Conservation (phyloP, 192 early-diverging fungal genomes). For the Piromyces finnis region DNA sequence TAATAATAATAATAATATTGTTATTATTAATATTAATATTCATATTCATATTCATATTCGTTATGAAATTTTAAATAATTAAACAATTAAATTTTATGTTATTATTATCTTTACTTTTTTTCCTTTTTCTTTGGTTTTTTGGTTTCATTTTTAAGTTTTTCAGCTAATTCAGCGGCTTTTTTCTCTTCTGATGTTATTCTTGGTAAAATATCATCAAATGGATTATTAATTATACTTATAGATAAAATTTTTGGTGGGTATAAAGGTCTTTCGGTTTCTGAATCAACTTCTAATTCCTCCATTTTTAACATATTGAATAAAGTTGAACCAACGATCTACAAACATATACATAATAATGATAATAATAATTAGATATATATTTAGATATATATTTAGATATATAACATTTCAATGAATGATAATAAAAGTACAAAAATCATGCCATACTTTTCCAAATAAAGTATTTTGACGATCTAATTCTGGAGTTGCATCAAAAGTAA, state of each 20-base stretch:
- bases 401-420: too few species aligned
- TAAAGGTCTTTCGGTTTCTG: conserved; percentile 52
- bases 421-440: not conserved
- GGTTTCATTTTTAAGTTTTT: conserved; percentile 11
- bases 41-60: too few species aligned
- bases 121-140: conserved; percentile 36
- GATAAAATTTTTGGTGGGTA: conserved; percentile 48
- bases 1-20: not conserved
- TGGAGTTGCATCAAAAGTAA: conserved; percentile 66
- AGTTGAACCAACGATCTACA: conserved; percentile 64
- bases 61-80: too few species aligned
- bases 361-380: too few species aligned
- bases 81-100: too few species aligned
- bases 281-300: conserved; percentile 56
- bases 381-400: too few species aligned
- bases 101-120: conserved; percentile 8
- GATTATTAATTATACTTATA: conserved; percentile 60
- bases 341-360: not conserved
- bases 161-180: conserved; percentile 3
- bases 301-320: conserved; percentile 82
- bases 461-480: conserved; percentile 81
- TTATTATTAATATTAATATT: too few species aligned
- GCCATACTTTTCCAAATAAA: conserved; percentile 68
- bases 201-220: conserved; percentile 79
- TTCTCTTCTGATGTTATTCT: conserved; percentile 22